Base-by-base conservation (phyloP, 2,329 filamentous ascomycete species). In the Thermoascus crustaceus region DNA sequence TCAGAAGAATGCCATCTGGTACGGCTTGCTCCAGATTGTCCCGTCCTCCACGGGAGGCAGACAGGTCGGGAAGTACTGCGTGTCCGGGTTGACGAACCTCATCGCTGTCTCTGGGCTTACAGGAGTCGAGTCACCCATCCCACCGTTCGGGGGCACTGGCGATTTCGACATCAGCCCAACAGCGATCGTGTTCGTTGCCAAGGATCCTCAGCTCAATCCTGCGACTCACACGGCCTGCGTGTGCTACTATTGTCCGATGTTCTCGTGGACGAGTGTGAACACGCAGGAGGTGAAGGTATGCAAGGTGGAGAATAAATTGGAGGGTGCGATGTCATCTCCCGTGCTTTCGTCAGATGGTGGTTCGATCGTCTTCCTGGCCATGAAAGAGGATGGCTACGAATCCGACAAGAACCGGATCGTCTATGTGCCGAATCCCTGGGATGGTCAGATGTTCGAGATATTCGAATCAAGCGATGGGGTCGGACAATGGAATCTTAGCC, bases 1-100 rank as follows among this genome's bases (percentile, higher is more conserved):
- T n/a, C 60, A 72, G 47, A 63, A 59, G 35, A 70, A 69, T 42
- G 50, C 68, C 0, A 64, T 74, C 29, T 73, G 63, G 50, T 67
- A 65, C 46, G 70, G 65, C 16, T 49, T 69, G 23, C 53, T 74
- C 10, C 55, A 64, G 42, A 61, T 55, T 37, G 50, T 57, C 11
- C 54, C 62, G 9, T 43, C 63, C 18, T 51, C 58, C 7, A 56
- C 63, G 3, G 53, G 54, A 6, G 58, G 55, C 11, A 49, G 59
- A 19, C 54, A 55, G 33, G 57, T 61, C 10, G 58, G 58, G 11
- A 60, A 56, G 35, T 64, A 58, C 37, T 47, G 54, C 10, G 31
- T 69, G 10, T 62, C 64, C 1, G 58, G 57, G 3, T 49, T 69
- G 11, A 67, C 58, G 3, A 70, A 69, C 43, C 37, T 66, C 39